Evolutionary conservation across 257 asterid species (phyloP), one percentile per base, ranked within the genome.

Genomic region (Buddleja alternifolia): DNA sequence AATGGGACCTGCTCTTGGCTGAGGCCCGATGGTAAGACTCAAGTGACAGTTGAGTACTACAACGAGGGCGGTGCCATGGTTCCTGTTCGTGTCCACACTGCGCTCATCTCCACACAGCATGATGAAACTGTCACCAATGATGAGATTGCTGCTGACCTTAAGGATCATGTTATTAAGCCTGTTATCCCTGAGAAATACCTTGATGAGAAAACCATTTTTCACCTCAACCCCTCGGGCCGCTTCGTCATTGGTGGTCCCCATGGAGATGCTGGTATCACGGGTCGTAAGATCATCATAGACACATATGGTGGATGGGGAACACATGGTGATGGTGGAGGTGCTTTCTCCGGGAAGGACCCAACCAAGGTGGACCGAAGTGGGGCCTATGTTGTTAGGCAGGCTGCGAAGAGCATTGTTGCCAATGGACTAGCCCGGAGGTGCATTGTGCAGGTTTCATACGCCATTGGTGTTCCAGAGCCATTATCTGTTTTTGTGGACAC

Each of bases 1-100:
- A 36, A 73, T 14, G 74, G 76, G 19, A 78, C 76, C 54, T 69
- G 79, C 74, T 40, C 79, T 2, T 73, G 82, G 82, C 62, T 78
- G 72, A 78, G 80, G 75, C 83, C 83, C 7, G 83, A 78, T 29
- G 83, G 83, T 44, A 78, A 78, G 77, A 78, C 83, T 42, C 83
- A 78, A 68, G 83, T 78, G 39, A 78, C 83, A 0, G 77, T 78
- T 7, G 83, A 78, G 76, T 78, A 78, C 71, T 65, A 60, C 74
- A 78, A 74, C 10, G 83, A 78, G 10, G 60, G 60, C 0, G 82
- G 82, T 3, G 82, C 82, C 40, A 69, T 78, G 82, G 82, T 78
- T 58, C 82, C 82, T 0, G 51, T 70, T 3, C 80, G 80, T 1
- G 80, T 78, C 45, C 83, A 78, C 72, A 78, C 83, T 3, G 83